Percentiles rank a stretch among this genome's conserved stretches.
Conservation (phyloP, 2,329 filamentous ascomycete genomes). For the Pseudogymnoascus sp. region DNA sequence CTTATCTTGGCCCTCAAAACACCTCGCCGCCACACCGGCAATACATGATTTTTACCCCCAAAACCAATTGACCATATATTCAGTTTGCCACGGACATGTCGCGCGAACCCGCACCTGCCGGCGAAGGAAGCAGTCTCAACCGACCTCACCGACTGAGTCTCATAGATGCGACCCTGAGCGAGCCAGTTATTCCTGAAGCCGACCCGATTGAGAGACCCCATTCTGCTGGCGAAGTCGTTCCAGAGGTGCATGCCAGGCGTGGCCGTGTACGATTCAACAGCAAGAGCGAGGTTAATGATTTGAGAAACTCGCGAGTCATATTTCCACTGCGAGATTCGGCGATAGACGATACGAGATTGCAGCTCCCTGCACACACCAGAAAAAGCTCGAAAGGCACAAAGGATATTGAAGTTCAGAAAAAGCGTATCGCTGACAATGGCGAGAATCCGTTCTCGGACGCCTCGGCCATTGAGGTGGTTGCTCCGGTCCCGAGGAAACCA, state of each 20-base stretch:
- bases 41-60: not conserved
- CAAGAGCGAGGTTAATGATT: constrained; percentile 27
- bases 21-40: not conserved
- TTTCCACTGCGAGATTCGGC: constrained; percentile 21
- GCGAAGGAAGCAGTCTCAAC: not conserved
- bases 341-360: not conserved
- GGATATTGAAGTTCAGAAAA: constrained; percentile 6
- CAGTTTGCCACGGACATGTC: not conserved
- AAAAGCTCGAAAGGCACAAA: constrained; percentile 13
- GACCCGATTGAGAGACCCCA: constrained; percentile 3
- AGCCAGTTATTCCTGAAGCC: not conserved
- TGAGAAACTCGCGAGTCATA: constrained; percentile 21
- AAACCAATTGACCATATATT: not conserved
- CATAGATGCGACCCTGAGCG: not conserved
- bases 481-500: constrained; percentile 11
- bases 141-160: not conserved
- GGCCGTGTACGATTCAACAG: constrained; percentile 28
- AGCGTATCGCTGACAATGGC: not conserved
- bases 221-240: not conserved
- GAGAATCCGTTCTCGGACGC: constrained; percentile 19
- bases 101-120: not conserved
- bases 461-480: not conserved
- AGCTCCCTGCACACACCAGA: constrained; percentile 23
- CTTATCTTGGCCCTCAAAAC: not conserved
- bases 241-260: not conserved